These are phyloP conservation scores for Albifimbria verrucaria DNA, from an alignment of 2,329 filamentous ascomycete species.

Conservation along the genomic window DNA sequence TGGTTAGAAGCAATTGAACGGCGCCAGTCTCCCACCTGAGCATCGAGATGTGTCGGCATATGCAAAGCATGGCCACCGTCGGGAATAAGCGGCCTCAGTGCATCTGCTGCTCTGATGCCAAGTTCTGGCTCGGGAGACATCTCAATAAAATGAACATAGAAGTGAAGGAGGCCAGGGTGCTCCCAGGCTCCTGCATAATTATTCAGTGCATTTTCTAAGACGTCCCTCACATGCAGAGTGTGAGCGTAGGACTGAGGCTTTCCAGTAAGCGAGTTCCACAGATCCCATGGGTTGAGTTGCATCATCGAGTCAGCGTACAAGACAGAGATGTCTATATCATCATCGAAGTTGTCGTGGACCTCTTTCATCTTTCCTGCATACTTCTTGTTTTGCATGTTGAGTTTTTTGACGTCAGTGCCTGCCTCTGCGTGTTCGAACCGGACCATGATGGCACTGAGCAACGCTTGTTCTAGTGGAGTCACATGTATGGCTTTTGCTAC, in stretches of 20 bases:
- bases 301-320: too few species aligned
- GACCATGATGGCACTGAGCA: background rate
- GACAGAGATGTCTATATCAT: too few species aligned
- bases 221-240: too few species aligned
- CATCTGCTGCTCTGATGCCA: conserved; percentile 33
- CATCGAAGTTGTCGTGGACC: too few species aligned
- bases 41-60: conserved; percentile 73
- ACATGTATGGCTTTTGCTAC: conserved; percentile 13
- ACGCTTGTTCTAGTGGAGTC: background rate
- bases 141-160: background rate
- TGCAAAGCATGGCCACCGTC: conserved; percentile 67
- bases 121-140: background rate
- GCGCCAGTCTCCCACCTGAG: conserved; percentile 67
- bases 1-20: conserved; percentile 55
- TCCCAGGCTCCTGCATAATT: background rate
- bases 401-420: too few species aligned
- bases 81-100: conserved; percentile 60
- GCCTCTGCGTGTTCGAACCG: background rate
- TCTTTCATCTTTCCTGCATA: too few species aligned
- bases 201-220: too few species aligned
- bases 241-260: too few species aligned
- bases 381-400: too few species aligned
- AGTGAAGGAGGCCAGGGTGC: background rate
- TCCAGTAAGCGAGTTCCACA: too few species aligned
- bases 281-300: too few species aligned